Base-by-base conservation (phyloP, 2,329 filamentous ascomycete genomes). In the Pestalotiopsis sp. region DNA sequence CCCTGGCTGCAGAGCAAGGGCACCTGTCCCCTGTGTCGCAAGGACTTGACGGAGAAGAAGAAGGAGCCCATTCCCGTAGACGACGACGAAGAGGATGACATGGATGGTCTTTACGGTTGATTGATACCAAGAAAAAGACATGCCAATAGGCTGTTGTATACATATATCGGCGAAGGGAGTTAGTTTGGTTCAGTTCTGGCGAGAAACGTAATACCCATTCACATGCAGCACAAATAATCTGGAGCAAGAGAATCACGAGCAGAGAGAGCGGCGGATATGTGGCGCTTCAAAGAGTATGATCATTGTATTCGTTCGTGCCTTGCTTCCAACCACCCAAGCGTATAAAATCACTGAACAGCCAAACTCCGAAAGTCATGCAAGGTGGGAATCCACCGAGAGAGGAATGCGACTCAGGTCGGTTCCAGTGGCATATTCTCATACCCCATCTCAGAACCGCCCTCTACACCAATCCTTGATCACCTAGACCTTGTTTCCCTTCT, bases 1-100 rank as follows among this genome's bases (percentile, higher is more conserved):
- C 89, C 90, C 6, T 92, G 90, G 90, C 77, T 92, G 76, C 81
- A 85, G 77, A 85, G 87, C 74, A 90, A 91, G 78, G 89, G 89
- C 49, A 90, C 84, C 39, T 91, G 89, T 76, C 89, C 89, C 52
- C 82, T 91, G 80, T 91, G 89, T 77, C 81, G 90, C 69, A 84
- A 86, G 76, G 87, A 90, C 74, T 79, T 91, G 79, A 84, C 82
- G 39, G 85, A 86, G 82, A 89, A 87, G 82, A 84, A 81, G 78
- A 80, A 81, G 77, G 71, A 72, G 1, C 82, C 83, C 75, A 57
- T 69, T 1, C 69, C 76, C 78, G 81, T 83, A 36, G 84, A 86
- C 1, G 84, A 86, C 2, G 85, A 87, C 20, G 86, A 88, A 25
- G 85, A 87, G 56, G 84, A 86, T 39, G 87, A 89, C 73, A 77